Conservation (phyloP, 331 rosid genomes). For the Malus hybrid region DNA sequence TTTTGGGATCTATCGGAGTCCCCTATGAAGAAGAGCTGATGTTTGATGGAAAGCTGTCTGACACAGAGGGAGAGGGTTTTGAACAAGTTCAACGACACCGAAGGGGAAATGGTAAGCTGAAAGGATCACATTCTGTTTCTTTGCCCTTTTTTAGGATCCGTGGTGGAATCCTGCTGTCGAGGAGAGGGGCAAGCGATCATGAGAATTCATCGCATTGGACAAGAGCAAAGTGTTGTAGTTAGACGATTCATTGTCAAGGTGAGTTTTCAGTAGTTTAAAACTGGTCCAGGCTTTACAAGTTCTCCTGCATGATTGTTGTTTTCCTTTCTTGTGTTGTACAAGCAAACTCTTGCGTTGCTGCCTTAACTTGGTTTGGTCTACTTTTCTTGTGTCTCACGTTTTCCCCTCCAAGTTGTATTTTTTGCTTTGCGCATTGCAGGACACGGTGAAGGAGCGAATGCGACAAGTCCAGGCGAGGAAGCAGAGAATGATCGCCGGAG, state of each 20-base stretch:
- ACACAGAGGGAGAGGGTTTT: conserved; percentile 58
- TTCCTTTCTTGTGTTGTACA: background rate
- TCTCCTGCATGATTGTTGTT: background rate
- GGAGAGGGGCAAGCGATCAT: conserved; percentile 69
- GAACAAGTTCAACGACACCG: conserved; percentile 53
- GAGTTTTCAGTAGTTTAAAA: background rate
- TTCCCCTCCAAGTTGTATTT: background rate
- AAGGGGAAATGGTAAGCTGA: conserved; percentile 34
- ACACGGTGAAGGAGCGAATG: conserved; percentile 60
- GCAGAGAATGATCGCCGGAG: conserved; percentile 73
- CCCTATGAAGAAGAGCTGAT: conserved; percentile 53
- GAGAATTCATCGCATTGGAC: conserved; percentile 85
- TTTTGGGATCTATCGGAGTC: conserved; percentile 66
- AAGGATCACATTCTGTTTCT: background rate
- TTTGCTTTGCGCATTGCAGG: conserved; percentile 17
- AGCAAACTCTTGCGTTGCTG: background rate
- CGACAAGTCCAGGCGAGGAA: conserved; percentile 70
- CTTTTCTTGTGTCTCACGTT: background rate
- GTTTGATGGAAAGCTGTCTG: conserved; percentile 60
- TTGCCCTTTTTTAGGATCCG: conserved; percentile 46
- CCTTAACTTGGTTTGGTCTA: background rate
- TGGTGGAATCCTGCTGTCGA: conserved; percentile 98
- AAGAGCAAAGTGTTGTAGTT: conserved; percentile 46
- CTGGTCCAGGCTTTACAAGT: too few relatives aligned
- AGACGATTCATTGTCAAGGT: conserved; percentile 73